Conservation (phyloP, 1,139 yeast genomes). For the Sugiyamaella paludigena region DNA sequence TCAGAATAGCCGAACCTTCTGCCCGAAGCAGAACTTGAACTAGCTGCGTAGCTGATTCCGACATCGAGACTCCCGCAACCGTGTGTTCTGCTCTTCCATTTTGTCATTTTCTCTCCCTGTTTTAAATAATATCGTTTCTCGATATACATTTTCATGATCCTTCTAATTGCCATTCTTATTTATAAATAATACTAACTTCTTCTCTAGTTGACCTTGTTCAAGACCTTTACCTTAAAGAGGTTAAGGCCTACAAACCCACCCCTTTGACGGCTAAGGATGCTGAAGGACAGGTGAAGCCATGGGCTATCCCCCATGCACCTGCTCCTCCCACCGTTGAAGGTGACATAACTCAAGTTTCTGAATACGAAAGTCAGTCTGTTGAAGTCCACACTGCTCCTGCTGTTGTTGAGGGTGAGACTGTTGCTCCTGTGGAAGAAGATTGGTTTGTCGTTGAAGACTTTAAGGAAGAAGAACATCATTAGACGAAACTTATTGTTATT, state of each 20-base stretch:
- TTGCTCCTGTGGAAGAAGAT: slow-evolving; percentile 50
- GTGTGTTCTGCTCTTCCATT: too few relatives aligned
- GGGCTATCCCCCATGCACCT: slow-evolving; percentile 77
- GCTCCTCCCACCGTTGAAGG: slow-evolving; percentile 69
- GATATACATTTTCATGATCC: slow-evolving; percentile 10
- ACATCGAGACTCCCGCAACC: too few relatives aligned
- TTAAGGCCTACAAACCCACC: slow-evolving; percentile 84
- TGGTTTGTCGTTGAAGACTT: slow-evolving; percentile 60
- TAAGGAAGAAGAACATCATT: slow-evolving; percentile 59
- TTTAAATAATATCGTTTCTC: not conserved
- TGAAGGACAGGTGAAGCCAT: slow-evolving; percentile 75
- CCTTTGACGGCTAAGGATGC: slow-evolving; percentile 71
- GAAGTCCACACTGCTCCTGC: slow-evolving; percentile 55
- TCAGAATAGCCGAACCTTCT: too few relatives aligned
- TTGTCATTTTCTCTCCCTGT: too few relatives aligned
- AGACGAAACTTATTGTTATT: slow-evolving; percentile 19
- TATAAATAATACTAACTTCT: slow-evolving; percentile 15
- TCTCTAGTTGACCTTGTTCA: slow-evolving; percentile 57
- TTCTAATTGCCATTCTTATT: too few relatives aligned
- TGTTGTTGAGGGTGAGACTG: slow-evolving; percentile 46
- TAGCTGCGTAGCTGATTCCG: too few relatives aligned
- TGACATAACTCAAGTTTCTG: slow-evolving; percentile 65
- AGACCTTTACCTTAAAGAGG: slow-evolving; percentile 83
- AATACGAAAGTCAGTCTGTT: slow-evolving; percentile 72
- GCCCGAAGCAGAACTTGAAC: too few relatives aligned